Percentiles rank a stretch among this genome's conserved stretches.
Conservation (phyloP, 108 stramenopile species). For the Fistulifera solaris region DNA sequence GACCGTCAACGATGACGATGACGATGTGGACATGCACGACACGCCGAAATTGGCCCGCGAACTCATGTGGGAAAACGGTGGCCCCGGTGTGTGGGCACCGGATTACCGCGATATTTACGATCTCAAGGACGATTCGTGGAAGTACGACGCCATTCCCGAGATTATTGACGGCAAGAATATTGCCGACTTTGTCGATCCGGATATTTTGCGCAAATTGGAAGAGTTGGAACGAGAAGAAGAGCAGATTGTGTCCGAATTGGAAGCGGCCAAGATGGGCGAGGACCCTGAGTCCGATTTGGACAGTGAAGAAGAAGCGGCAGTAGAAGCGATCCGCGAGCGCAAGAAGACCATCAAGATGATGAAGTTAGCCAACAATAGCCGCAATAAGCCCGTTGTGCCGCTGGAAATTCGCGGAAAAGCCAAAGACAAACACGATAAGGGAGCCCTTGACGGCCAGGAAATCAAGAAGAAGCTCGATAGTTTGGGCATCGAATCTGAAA, state of each 20-base stretch:
- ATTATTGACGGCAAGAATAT: slow-evolving; percentile 99
- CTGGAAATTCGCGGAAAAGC: slow-evolving; percentile 51
- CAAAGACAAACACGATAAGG: slow-evolving; percentile 63
- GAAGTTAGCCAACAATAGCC: slow-evolving; percentile 44
- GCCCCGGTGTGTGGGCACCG: slow-evolving; percentile 93
- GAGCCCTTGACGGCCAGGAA: slow-evolving; percentile 39
- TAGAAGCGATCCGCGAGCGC: slow-evolving; percentile 66
- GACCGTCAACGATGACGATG: slow-evolving; percentile 43
- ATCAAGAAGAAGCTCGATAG: slow-evolving; percentile 60
- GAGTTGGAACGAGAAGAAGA: slow-evolving; percentile 89
- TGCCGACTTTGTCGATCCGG: slow-evolving; percentile 91
- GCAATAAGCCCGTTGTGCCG: slow-evolving; percentile 64
- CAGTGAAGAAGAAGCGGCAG: slow-evolving; percentile 71
- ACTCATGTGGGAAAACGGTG: slow-evolving; percentile 96
- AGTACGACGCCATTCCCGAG: slow-evolving; percentile 92
- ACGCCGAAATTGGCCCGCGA: slow-evolving; percentile 86
- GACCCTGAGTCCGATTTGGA: slow-evolving; percentile 75
- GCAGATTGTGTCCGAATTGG: slow-evolving; percentile 62
- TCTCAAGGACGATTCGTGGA: slow-evolving; percentile 87
- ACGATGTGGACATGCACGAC: slow-evolving; percentile 24
- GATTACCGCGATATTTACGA: slow-evolving; percentile 95
- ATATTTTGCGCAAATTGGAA: slow-evolving; percentile 78
- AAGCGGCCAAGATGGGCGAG: slow-evolving; percentile 77
- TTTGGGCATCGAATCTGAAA: slow-evolving; percentile 58
- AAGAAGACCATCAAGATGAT: slow-evolving; percentile 51